Conservation (phyloP, 257 asterid species). For the Solanum commersonii region DNA sequence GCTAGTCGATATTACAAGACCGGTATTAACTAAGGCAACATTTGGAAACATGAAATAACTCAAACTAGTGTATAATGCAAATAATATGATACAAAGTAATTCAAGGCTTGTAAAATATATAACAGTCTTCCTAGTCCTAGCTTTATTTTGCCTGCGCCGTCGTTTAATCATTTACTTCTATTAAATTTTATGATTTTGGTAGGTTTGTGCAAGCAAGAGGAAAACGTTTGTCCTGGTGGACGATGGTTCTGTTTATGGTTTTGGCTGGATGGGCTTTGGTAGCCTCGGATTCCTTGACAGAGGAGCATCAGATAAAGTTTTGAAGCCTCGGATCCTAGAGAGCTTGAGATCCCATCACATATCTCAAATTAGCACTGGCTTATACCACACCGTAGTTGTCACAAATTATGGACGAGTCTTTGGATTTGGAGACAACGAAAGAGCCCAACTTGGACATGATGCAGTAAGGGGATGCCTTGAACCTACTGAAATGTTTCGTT, state of each 20-base stretch:
- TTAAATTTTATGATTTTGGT: neutral
- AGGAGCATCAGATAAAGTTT: slow-evolving; percentile 44
- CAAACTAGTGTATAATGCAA: neutral
- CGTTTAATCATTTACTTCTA: neutral
- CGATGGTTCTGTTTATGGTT: slow-evolving; percentile 60
- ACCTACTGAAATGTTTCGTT: slow-evolving; percentile 44
- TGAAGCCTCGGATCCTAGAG: slow-evolving; percentile 46
- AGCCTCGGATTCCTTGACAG: slow-evolving; percentile 73
- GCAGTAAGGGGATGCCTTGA: slow-evolving; percentile 49
- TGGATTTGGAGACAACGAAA: slow-evolving; percentile 82
- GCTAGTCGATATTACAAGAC: neutral
- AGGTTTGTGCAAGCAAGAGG: slow-evolving; percentile 87
- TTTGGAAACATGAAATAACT: neutral
- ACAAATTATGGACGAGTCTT: slow-evolving; percentile 49
- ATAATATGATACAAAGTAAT: neutral
- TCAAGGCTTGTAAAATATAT: neutral
- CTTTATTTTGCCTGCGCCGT: neutral
- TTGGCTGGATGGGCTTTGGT: slow-evolving; percentile 88
- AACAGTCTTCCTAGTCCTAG: neutral
- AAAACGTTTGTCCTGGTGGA: slow-evolving; percentile 65
- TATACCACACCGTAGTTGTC: slow-evolving; percentile 67
- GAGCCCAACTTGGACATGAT: slow-evolving; percentile 79
- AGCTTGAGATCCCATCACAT: slow-evolving; percentile 51
- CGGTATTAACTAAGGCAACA: neutral
- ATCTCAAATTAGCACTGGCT: slow-evolving; percentile 82